Conservation (phyloP, 202 grass and related monocot species). For the Setaria italica region DNA sequence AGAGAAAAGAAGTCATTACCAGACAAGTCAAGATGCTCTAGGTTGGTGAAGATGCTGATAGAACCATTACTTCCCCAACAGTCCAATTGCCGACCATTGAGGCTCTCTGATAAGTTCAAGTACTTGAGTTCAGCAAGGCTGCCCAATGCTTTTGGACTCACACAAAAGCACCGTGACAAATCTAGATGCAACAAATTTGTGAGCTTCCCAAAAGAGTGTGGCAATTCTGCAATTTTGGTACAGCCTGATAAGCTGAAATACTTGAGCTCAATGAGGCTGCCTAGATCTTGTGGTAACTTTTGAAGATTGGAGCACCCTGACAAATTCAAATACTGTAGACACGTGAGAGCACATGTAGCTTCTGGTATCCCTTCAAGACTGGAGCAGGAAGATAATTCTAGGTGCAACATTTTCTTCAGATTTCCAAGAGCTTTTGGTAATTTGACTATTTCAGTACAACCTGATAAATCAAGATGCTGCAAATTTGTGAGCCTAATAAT, state of each 20-base stretch:
- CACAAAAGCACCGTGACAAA: neutral
- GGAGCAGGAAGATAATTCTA: neutral
- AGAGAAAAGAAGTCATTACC: rapidly evolving
- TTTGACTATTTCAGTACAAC: neutral
- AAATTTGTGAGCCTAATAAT: neutral
- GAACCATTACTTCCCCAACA: neutral
- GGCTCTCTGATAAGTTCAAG: neutral
- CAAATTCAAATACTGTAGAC: neutral
- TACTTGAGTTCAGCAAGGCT: neutral
- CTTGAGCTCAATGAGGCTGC: neutral
- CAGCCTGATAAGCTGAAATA: neutral
- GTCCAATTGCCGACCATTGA: neutral
- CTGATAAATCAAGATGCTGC: neutral
- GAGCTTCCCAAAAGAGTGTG: neutral
- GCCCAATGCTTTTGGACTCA: neutral
- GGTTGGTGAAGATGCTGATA: neutral
- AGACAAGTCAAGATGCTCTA: conserved; percentile 19
- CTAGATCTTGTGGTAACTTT: neutral
- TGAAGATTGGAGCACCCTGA: neutral
- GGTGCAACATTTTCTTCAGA: neutral
- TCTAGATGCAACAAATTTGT: neutral
- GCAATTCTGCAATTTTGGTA: neutral
- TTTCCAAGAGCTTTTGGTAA: neutral
- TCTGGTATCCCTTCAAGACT: neutral
- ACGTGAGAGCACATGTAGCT: neutral